Base-by-base conservation (phyloP, 768 basidiomycete genomes). In the Cystobasidium ongulense region DNA sequence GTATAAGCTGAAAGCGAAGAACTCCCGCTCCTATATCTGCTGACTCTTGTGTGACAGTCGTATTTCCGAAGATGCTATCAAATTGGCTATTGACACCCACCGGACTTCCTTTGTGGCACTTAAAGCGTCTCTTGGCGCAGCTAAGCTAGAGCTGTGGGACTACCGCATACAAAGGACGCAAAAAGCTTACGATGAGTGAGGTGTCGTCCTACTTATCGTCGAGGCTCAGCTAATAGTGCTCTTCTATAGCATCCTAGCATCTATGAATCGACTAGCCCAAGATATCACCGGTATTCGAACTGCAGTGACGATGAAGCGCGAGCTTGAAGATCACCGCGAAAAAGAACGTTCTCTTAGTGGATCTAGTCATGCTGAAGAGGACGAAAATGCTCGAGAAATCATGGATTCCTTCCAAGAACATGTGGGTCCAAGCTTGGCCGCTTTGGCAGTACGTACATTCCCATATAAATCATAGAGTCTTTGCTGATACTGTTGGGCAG, bases 251-350 rank as follows among this genome's bases (percentile, higher is more conserved):
- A 36, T 76, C 0, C 89, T 97, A 13, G 88, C 88, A 74, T 89
- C 88, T 77, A 83, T 99, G 77, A 94, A 90, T 74, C 84, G 92
- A 21, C 86, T 99, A 3, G 96, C 91, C 0, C 95, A 99, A 79
- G 94, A 98, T 82, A 82, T 99, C 43, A 93, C 89, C 71, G 93
- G 95, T 29, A 83, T 98, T 73, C 82, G 95, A 59, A 88, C 90
- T 72, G 90, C 92, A 0, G 91, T 89, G 7, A 85, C 86, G 38
- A 81, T 98, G 39, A 93, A 97, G 79, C 87, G 89, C 75, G 90
- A 94, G 62, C 38, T 71, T n/a, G 68, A 71, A 2, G 81, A 97
- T 33, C 86, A 89, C 17, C 86, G 85, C 76, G 89, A 89, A 0
- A 81, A 84, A 53, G 63, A 72, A 46, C 74, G 76, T 29, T 3